Conservation (phyloP, 78 protist genomes). For the Dictyostelium brefeldianum region DNA sequence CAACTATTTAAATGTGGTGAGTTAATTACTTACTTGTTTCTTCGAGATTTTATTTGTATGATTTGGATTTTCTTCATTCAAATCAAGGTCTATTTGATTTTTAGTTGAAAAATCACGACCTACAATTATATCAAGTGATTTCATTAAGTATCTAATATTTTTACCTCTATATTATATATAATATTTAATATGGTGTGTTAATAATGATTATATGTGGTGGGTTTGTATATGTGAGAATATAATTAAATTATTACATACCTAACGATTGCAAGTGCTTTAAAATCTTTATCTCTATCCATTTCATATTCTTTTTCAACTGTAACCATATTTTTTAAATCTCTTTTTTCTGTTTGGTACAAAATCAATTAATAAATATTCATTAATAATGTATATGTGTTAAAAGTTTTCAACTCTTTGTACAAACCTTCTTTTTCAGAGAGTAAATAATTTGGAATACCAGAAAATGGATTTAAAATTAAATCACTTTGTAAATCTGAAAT, state of each 20-base stretch:
- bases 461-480: conserved; percentile 55
- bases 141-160: conserved; percentile 59
- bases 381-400: background rate
- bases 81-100: conserved; percentile 54
- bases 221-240: background rate
- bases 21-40: conserved; percentile 38
- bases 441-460: conserved; percentile 42
- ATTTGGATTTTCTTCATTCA: conserved; percentile 41
- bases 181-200: background rate
- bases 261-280: conserved; percentile 30
- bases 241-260: conserved; percentile 10
- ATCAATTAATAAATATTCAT: background rate
- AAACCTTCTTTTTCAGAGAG: conserved; percentile 20
- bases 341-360: background rate
- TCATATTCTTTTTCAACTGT: conserved; percentile 58
- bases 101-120: conserved; percentile 44
- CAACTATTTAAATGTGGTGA: background rate
- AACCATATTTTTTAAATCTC: conserved; percentile 49
- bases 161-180: conserved; percentile 31
- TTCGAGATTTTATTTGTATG: conserved; percentile 38
- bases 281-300: conserved; percentile 56
- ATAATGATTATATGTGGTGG: background rate
- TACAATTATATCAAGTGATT: conserved; percentile 48
- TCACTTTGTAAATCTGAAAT: conserved; percentile 35
- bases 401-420: background rate